These are phyloP conservation scores for Penicillium italicum DNA, from an alignment of 2,329 filamentous ascomycete genomes.

Conservation along the genomic window DNA sequence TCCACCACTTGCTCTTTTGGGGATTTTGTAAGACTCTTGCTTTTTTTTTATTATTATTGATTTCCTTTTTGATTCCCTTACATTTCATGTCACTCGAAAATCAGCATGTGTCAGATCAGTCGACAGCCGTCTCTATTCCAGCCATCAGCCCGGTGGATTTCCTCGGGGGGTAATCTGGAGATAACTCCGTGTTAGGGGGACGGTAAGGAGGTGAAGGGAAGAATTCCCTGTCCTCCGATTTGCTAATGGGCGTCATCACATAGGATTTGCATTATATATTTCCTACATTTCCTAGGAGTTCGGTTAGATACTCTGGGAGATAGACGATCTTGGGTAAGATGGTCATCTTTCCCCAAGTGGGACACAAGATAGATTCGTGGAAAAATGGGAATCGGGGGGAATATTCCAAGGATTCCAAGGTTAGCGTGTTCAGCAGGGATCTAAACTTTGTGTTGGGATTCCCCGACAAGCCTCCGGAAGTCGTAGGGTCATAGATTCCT, in stretches of 20 bases:
- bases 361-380: background rate
- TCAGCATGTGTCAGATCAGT: conserved; percentile 9
- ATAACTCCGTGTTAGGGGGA: conserved; percentile 4
- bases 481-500: background rate
- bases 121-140: conserved; percentile 2
- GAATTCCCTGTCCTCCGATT: conserved; percentile 15
- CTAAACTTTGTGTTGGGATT: background rate
- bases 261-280: background rate
- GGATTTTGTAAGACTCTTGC: background rate
- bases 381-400: background rate
- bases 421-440: conserved; percentile 3
- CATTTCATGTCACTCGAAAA: background rate
- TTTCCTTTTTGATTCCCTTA: background rate
- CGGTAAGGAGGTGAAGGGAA: conserved; percentile 3
- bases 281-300: background rate
- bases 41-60: background rate
- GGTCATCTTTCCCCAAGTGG: conserved; percentile 3
- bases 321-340: conserved; percentile 6
- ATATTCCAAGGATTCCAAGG: background rate
- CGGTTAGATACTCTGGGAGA: background rate
- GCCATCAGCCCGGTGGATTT: background rate
- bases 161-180: conserved; percentile 4
- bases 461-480: background rate
- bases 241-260: conserved; percentile 1
- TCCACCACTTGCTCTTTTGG: background rate